Percentiles rank a stretch among this genome's conserved stretches.
Conservation (phyloP, 2,329 filamentous ascomycete genomes). For the Hymenotorrendiella dingleyae region DNA sequence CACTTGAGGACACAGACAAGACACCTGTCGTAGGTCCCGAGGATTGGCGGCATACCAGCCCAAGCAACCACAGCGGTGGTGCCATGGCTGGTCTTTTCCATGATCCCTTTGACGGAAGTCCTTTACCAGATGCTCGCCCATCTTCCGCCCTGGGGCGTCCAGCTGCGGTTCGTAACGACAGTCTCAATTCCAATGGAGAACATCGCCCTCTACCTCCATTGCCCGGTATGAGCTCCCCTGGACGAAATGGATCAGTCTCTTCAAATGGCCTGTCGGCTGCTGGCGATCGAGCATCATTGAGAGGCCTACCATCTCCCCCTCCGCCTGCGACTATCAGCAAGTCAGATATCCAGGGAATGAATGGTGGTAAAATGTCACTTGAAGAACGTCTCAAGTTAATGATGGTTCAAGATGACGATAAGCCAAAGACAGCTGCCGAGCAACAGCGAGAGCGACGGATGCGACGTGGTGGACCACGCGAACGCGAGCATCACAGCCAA, state of each 20-base stretch:
- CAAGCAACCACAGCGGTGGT: conserved; percentile 31
- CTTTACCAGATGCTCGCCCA: conserved; percentile 48
- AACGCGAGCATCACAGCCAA: conserved; percentile 37
- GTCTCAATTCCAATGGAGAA: conserved; percentile 71
- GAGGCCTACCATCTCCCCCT: conserved; percentile 69
- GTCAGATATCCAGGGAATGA: conserved; percentile 71
- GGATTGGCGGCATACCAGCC: conserved; percentile 78
- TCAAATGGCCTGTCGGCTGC: conserved; percentile 62
- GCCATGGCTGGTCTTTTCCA: conserved; percentile 36
- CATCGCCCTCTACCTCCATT: conserved; percentile 82
- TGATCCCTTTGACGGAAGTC: conserved; percentile 65
- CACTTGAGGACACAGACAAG: conserved; percentile 91
- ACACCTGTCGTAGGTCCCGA: conserved; percentile 97
- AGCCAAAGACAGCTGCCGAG: conserved; percentile 53
- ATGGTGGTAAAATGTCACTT: conserved; percentile 70
- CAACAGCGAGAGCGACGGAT: conserved; percentile 64
- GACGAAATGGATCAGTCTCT: conserved; percentile 43
- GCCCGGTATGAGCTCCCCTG: conserved; percentile 51
- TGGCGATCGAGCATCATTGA: conserved; percentile 64
- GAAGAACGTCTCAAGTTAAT: conserved; percentile 83
- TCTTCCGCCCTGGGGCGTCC: conserved; percentile 38
- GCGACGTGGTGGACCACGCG: conserved; percentile 51
- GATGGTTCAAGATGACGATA: conserved; percentile 70
- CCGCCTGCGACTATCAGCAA: conserved; percentile 62
- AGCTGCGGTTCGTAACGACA: conserved; percentile 60